A percentile compares a stretch with the other conserved stretches of the same genome.
Evolutionary conservation across 2,329 filamentous ascomycete genomes (phyloP).

Genomic region (Colletotrichum liaoningense): DNA sequence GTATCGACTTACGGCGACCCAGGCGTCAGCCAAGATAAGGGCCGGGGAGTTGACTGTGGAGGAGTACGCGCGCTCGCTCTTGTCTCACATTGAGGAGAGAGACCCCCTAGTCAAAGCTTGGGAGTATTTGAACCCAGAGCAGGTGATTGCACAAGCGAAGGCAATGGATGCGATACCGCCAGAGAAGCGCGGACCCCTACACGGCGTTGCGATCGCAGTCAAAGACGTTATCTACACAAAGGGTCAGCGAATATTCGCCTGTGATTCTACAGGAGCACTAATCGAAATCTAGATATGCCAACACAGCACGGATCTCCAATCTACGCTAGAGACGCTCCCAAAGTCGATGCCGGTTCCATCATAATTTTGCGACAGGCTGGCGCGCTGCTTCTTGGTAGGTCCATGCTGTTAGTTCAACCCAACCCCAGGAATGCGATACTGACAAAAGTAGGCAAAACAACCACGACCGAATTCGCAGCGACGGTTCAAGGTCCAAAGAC

Average conservation of each 20-base stretch:
- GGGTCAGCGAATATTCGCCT: slow-evolving; percentile 43
- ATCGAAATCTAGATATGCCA: slow-evolving; percentile 60
- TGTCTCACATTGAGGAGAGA: slow-evolving; percentile 56
- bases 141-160: slow-evolving; percentile 61
- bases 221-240: slow-evolving; percentile 71
- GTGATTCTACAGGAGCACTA: neutral
- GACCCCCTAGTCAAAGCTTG: slow-evolving; percentile 61
- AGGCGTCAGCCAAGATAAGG: slow-evolving; percentile 51
- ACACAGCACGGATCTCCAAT: slow-evolving; percentile 67
- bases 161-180: slow-evolving; percentile 60
- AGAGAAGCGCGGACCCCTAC: slow-evolving; percentile 63
- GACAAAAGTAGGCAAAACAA: slow-evolving; percentile 47
- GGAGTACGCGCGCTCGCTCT: slow-evolving; percentile 59
- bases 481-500: slow-evolving; percentile 64
- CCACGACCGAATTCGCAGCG: slow-evolving; percentile 74
- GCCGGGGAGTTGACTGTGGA: slow-evolving; percentile 58
- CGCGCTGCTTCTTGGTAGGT: slow-evolving; percentile 63
- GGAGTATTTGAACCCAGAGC: slow-evolving; percentile 57
- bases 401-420: neutral
- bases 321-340: slow-evolving; percentile 57
- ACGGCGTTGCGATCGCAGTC: slow-evolving; percentile 68
- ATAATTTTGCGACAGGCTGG: slow-evolving; percentile 64
- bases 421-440: neutral
- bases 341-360: slow-evolving; percentile 64
- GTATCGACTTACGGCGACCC: slow-evolving; percentile 51